A percentile compares a stretch with the other conserved stretches of the same genome.
Conservation (phyloP, 176 grass and related monocot genomes). For the Eleusine coracana region DNA sequence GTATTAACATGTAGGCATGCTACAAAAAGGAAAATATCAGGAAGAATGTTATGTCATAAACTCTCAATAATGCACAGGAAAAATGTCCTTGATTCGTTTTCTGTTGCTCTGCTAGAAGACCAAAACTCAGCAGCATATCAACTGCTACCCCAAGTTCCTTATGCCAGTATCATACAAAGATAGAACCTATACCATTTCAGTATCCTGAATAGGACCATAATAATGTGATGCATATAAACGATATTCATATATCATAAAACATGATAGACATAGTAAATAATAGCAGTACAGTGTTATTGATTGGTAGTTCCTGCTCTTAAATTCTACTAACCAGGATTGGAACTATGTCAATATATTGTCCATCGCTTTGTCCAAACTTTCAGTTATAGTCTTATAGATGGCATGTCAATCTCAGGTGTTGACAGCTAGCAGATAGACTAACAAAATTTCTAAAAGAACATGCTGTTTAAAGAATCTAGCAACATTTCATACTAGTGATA, state of each 20-base stretch:
- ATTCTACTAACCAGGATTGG: conserved; percentile 12
- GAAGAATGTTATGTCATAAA: not conserved
- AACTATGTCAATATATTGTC: not conserved
- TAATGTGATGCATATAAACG: not conserved
- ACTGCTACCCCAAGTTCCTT: not conserved
- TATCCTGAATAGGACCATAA: not conserved
- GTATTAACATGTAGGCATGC: not conserved
- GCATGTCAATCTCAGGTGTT: not conserved
- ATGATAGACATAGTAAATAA: not conserved
- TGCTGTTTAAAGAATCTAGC: not conserved
- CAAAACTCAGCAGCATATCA: not conserved
- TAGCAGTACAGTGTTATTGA: not conserved
- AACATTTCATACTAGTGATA: not conserved
- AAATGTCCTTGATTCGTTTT: not conserved
- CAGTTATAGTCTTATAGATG: not conserved
- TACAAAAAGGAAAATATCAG: not conserved
- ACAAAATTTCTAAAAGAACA: not conserved
- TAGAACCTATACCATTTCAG: not conserved
- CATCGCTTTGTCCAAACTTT: not conserved
- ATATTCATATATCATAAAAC: not conserved
- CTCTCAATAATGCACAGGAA: not conserved
- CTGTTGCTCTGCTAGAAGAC: not conserved
- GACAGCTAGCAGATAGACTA: not conserved
- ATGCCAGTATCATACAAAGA: not conserved
- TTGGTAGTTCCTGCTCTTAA: not conserved